These are phyloP conservation scores for Penicillium sp. DNA, from an alignment of 2,329 filamentous ascomycete genomes.

Conservation along the genomic window DNA sequence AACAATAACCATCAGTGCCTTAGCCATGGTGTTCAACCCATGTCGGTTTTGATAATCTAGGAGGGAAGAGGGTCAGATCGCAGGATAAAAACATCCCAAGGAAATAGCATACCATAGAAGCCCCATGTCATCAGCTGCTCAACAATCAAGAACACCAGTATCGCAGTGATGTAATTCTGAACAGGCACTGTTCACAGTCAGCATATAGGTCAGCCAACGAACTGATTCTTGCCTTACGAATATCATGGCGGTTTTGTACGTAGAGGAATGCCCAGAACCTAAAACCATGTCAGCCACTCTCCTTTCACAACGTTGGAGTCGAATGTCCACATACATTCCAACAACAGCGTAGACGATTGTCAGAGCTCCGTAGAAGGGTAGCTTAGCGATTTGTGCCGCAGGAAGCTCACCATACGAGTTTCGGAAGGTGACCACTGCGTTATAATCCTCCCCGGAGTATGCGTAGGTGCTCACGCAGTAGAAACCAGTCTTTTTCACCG, in stretches of 20 bases:
- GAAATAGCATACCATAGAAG: slow-evolving; percentile 73
- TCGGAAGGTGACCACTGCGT: slow-evolving; percentile 83
- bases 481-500: slow-evolving; percentile 87
- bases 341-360: slow-evolving; percentile 92
- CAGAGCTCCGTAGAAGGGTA: slow-evolving; percentile 94
- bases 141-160: slow-evolving; percentile 87
- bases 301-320: neutral
- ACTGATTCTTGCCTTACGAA: slow-evolving; percentile 58
- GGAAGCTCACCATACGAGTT: slow-evolving; percentile 96
- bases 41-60: slow-evolving; percentile 89
- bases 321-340: slow-evolving; percentile 58
- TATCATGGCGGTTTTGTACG: slow-evolving; percentile 90
- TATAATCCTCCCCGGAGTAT: slow-evolving; percentile 70
- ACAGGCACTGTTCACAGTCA: slow-evolving; percentile 70
- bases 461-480: slow-evolving; percentile 86
- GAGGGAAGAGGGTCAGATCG: slow-evolving; percentile 38
- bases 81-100: neutral
- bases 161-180: slow-evolving; percentile 98
- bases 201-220: slow-evolving; percentile 15
- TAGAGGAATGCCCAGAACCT: slow-evolving; percentile 94
- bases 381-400: slow-evolving; percentile 91
- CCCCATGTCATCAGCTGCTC: slow-evolving; percentile 99
- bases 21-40: slow-evolving; percentile 79
- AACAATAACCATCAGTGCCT: slow-evolving; percentile 87
- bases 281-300: slow-evolving; percentile 26